These are phyloP conservation scores for Penicillium expansum DNA, from an alignment of 2,329 filamentous ascomycete genomes.

Conservation along the genomic window DNA sequence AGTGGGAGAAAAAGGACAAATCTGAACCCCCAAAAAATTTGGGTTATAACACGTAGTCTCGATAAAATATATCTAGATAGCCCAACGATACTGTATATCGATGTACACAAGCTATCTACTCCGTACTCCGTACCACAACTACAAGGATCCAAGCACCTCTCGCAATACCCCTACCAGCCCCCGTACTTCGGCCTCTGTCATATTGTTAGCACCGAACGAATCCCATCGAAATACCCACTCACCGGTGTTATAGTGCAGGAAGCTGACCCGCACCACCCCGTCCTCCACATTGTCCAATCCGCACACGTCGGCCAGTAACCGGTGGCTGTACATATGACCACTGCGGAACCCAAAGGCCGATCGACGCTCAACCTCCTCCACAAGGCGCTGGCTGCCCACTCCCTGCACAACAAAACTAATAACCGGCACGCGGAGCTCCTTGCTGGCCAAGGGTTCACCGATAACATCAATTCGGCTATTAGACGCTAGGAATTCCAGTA, in stretches of 20 bases:
- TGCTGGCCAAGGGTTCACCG: slow-evolving; percentile 53
- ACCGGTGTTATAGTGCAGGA: slow-evolving; percentile 72
- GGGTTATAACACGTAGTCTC: not conserved
- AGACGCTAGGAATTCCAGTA: slow-evolving; percentile 59
- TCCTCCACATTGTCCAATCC: slow-evolving; percentile 56
- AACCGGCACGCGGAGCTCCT: slow-evolving; percentile 57
- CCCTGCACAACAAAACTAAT: slow-evolving; percentile 65
- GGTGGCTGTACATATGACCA: slow-evolving; percentile 67
- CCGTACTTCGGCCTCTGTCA: slow-evolving; percentile 21
- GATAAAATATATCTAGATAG: not conserved
- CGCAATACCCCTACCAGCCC: slow-evolving; percentile 17
- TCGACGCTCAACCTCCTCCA: slow-evolving; percentile 60
- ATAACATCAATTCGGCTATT: slow-evolving; percentile 57
- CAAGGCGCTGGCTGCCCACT: slow-evolving; percentile 55
- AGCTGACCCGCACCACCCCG: slow-evolving; percentile 66
- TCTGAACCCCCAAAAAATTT: not conserved
- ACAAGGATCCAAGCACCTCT: slow-evolving; percentile 11
- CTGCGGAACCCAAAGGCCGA: slow-evolving; percentile 62
- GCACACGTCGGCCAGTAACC: slow-evolving; percentile 60
- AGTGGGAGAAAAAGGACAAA: not conserved
- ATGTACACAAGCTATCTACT: not conserved
- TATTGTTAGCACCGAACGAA: slow-evolving; percentile 8
- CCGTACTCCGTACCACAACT: too few species aligned
- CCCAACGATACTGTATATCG: not conserved
- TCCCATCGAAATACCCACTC: slow-evolving; percentile 31